Evolutionary conservation across 441 rosid genomes (phyloP).

Genomic region (Euphorbia celastroides): DNA sequence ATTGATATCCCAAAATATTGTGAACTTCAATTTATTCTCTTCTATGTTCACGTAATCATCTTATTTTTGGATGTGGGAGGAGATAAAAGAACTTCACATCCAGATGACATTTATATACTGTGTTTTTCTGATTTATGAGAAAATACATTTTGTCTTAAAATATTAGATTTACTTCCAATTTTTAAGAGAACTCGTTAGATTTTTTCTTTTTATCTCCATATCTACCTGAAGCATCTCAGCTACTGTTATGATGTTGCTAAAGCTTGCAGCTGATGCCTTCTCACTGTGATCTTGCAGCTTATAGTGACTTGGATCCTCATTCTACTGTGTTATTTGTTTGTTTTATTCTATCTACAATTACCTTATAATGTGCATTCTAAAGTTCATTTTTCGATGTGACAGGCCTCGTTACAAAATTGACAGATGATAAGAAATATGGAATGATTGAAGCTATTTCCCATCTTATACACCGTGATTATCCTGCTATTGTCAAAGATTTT

Average conservation of each 20-base stretch:
- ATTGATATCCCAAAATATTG: background rate
- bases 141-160: conserved; percentile 5
- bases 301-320: conserved; percentile 1
- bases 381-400: conserved; percentile 21
- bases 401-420: conserved; percentile 90
- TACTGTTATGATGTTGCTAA: background rate
- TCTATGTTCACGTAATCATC: too few species aligned
- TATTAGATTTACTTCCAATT: background rate
- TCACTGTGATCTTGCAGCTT: background rate
- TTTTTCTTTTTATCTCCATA: background rate
- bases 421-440: conserved; percentile 97
- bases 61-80: background rate
- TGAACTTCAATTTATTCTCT: background rate
- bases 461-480: conserved; percentile 90
- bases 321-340: background rate
- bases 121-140: background rate
- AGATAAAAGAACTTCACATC: background rate
- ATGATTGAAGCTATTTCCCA: conserved; percentile 99
- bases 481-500: conserved; percentile 88
- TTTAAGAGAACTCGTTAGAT: background rate
- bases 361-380: conserved; percentile 18
- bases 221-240: background rate
- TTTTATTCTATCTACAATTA: conserved; percentile 10
- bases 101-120: background rate
- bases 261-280: background rate